These are phyloP conservation scores for Staphylotrichum tortipilum DNA, from an alignment of 495 filamentous ascomycete genomes.

Conservation along the genomic window DNA sequence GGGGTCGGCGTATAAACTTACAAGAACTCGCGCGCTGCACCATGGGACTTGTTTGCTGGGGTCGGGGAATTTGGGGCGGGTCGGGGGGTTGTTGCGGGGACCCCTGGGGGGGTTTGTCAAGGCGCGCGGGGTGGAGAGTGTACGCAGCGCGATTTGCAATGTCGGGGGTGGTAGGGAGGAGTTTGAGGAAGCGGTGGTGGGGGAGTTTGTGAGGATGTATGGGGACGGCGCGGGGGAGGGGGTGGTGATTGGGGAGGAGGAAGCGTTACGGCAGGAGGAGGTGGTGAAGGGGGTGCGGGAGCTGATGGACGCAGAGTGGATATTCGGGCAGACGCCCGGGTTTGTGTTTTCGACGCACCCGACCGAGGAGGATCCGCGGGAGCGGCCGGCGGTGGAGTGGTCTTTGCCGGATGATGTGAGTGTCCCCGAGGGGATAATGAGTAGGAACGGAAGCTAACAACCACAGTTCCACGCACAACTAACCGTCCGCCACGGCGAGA, in stretches of 20 bases:
- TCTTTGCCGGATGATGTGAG: slow-evolving; percentile 22
- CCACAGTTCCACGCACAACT: slow-evolving; percentile 18
- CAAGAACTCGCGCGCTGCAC: slow-evolving; percentile 66
- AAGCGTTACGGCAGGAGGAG: slow-evolving; percentile 20
- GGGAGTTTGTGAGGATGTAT: slow-evolving; percentile 50
- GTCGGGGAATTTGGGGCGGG: slow-evolving; percentile 56
- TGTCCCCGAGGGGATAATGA: not conserved
- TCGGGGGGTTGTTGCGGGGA: slow-evolving; percentile 59
- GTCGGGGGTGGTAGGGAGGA: slow-evolving; percentile 42
- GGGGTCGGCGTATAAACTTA: slow-evolving; percentile 90
- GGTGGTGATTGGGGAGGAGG: slow-evolving; percentile 38
- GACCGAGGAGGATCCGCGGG: slow-evolving; percentile 47
- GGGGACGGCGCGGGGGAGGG: slow-evolving; percentile 8
- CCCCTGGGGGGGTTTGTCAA: slow-evolving; percentile 65
- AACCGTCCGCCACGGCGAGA: slow-evolving; percentile 36
- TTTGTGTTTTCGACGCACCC: slow-evolving; percentile 59
- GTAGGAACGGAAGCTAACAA: not conserved
- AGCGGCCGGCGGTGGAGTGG: slow-evolving; percentile 37
- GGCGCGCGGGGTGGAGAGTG: slow-evolving; percentile 86
- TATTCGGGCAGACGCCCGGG: slow-evolving; percentile 74
- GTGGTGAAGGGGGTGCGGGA: slow-evolving; percentile 53
- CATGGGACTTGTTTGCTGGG: slow-evolving; percentile 83
- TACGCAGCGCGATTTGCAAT: slow-evolving; percentile 76
- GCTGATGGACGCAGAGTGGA: slow-evolving; percentile 55
- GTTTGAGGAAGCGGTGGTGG: slow-evolving; percentile 45